Base-by-base conservation (phyloP, 768 basidiomycete genomes). In the Termitomyces titanicus region DNA sequence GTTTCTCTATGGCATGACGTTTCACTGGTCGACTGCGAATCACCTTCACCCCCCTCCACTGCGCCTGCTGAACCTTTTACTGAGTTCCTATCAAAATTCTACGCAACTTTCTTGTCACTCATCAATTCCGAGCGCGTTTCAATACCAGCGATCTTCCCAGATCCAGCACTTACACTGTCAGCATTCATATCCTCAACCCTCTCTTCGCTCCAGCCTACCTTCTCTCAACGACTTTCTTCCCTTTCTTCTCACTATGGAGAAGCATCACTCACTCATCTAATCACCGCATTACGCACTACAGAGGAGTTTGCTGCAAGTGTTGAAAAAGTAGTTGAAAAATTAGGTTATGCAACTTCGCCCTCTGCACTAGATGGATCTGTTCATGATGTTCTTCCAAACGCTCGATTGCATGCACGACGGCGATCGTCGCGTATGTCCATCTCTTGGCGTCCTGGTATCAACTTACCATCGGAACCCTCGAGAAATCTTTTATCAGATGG, bases 71-170 rank as follows among this genome's bases (percentile, higher is more conserved):
- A 79, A 52, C 66, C 70, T 1, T 84, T 96, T 58, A 73, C 76
- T 31, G 72, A 80, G 4, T 96, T 95, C 66, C 81, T 95, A 5
- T 77, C 82, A 20, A 74, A 74, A 15, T 98, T 96, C 71, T 93
- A 89, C 64, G 65, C 79, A n/a, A 73, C 77, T 13, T 85, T 98
- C 55, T 67, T 88, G 33, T 57, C 76, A 3, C 72, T 89, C 35
- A 74, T 98, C 3, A 80, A 84, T 35, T 76, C 79, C 11, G 94
- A 98, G 68, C 79, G 86, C 38, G 73, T 76, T 1, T 82, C 85
- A 29, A 85, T 96, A 55, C 85, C 89, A 2, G 78, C 83, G 25
- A 94, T 98, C 63, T 98, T 98, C 68, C 92, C 94, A 0, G 86
- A 96, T 64, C 89, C 94, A 8, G 78, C 82, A 48, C 67, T 74